Evolutionary conservation across 257 asterid genomes (phyloP).

Genomic region (Nicotiana obtusifolia): DNA sequence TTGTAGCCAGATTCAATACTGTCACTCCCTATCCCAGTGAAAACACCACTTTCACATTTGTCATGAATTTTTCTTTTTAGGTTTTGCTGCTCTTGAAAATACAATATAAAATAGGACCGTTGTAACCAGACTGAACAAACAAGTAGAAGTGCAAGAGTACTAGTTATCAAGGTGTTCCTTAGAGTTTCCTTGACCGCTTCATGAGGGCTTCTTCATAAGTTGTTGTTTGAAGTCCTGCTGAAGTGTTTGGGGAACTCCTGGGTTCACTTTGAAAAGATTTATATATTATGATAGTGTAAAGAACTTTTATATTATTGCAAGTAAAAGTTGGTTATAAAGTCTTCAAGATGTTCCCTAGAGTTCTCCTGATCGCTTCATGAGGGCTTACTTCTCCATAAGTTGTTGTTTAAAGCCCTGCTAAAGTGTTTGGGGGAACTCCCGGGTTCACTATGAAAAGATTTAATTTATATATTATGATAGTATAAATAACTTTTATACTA

Average conservation of each 20-base stretch:
- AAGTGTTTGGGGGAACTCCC: slow-evolving; percentile 36
- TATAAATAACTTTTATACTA: too few relatives aligned
- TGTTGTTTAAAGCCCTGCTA: background rate
- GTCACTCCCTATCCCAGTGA: background rate
- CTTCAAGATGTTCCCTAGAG: slow-evolving; percentile 14
- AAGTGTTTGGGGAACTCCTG: too few relatives aligned
- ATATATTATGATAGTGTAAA: too few relatives aligned
- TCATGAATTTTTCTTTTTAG: background rate
- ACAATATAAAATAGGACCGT: background rate
- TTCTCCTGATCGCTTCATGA: too few relatives aligned
- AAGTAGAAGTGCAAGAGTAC: background rate
- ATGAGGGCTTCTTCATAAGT: too few relatives aligned
- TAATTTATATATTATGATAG: too few relatives aligned
- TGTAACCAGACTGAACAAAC: background rate
- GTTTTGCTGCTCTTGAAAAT: too few relatives aligned
- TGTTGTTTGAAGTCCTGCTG: too few relatives aligned
- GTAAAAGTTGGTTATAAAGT: too few relatives aligned
- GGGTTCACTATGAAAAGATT: background rate
- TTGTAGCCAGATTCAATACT: background rate
- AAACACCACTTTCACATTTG: background rate
- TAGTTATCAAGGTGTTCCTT: slow-evolving; percentile 18
- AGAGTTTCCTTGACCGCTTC: slow-evolving; percentile 34
- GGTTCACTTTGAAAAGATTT: too few relatives aligned
- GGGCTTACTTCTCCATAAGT: background rate
- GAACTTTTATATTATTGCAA: too few relatives aligned